phyloP scores from a whole-genome alignment of 2,329 filamentous ascomycete species.

The Microcyclospora pomicola region DNA sequence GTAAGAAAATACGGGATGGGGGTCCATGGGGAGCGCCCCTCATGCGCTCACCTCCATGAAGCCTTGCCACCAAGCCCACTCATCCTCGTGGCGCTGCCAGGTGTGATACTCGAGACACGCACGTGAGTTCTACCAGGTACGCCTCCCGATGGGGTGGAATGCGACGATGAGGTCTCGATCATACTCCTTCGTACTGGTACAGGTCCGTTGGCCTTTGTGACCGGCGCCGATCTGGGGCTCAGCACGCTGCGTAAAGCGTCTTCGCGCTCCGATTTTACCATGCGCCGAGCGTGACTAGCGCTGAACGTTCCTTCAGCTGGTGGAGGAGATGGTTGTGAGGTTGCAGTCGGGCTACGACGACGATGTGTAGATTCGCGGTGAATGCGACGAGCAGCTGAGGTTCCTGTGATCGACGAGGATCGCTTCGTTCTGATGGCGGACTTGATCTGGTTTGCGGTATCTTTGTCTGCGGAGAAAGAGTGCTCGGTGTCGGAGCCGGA shows the following conservation, averaged over 20 bases:
- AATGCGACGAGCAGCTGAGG: constrained; percentile 20
- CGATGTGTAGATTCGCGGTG: constrained; percentile 32
- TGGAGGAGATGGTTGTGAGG: constrained; percentile 31
- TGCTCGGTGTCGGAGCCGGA: constrained; percentile 14
- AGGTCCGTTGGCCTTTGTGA: constrained; percentile 38
- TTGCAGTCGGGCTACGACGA: constrained; percentile 41
- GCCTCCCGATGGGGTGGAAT: neutral
- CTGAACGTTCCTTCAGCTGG: constrained; percentile 47
- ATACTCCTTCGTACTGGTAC: constrained; percentile 25
- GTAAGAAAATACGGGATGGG: neutral
- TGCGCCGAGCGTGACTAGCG: constrained; percentile 50
- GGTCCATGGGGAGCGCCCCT: neutral
- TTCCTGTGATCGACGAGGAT: constrained; percentile 25
- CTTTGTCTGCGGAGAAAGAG: constrained; percentile 14
- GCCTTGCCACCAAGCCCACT: constrained; percentile 2
- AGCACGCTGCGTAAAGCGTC: constrained; percentile 39
- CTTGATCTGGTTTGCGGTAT: constrained; percentile 14
- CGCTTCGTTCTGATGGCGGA: constrained; percentile 40
- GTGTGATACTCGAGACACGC: neutral
- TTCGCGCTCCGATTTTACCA: constrained; percentile 48
- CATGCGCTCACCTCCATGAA: neutral
- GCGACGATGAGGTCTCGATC: constrained; percentile 2
- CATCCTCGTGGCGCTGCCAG: constrained; percentile 30
- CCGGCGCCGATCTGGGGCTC: constrained; percentile 44
- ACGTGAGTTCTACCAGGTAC: neutral